Percentiles rank a stretch among this genome's conserved stretches.
Evolutionary conservation across 2,329 filamentous ascomycete genomes (phyloP).

Genomic region (Fusarium dlaminii): DNA sequence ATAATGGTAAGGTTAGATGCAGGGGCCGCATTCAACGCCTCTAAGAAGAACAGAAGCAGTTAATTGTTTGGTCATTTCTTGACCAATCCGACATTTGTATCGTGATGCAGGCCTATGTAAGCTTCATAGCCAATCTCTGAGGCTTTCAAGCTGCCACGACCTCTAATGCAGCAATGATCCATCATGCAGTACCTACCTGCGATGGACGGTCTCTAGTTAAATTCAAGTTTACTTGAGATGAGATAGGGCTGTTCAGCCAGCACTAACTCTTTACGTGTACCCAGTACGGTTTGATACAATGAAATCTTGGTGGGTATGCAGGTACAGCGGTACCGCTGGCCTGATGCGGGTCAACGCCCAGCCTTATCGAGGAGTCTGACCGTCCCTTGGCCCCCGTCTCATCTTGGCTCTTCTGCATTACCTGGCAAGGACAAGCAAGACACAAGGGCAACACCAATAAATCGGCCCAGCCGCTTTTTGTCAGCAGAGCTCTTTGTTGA

Average conservation of each 20-base stretch:
- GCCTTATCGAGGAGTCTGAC: conserved; percentile 1
- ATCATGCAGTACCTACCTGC: background rate
- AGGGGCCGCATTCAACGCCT: background rate
- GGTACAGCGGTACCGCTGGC: conserved; percentile 16
- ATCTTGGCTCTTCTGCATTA: conserved; percentile 28
- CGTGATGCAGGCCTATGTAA: background rate
- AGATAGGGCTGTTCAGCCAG: background rate
- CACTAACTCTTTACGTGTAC: conserved; percentile 16
- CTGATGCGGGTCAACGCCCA: background rate
- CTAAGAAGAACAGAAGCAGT: background rate
- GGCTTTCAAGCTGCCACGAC: conserved; percentile 10
- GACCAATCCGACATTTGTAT: background rate
- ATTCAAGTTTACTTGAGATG: background rate
- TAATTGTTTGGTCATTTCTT: background rate
- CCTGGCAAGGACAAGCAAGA: conserved; percentile 15
- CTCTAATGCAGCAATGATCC: background rate
- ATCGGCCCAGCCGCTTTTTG: conserved; percentile 24
- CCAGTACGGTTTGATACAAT: background rate
- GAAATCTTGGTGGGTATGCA: background rate
- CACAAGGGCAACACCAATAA: conserved; percentile 30
- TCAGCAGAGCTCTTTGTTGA: conserved; percentile 25
- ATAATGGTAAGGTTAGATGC: background rate
- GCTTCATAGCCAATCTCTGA: background rate
- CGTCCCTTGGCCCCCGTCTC: background rate
- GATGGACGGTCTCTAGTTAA: background rate